A percentile compares a stretch with the other conserved stretches of the same genome.
Evolutionary conservation across 1,284 basidiomycete species (phyloP).

Genomic region (Cutaneotrichosporon cyanovorans): DNA sequence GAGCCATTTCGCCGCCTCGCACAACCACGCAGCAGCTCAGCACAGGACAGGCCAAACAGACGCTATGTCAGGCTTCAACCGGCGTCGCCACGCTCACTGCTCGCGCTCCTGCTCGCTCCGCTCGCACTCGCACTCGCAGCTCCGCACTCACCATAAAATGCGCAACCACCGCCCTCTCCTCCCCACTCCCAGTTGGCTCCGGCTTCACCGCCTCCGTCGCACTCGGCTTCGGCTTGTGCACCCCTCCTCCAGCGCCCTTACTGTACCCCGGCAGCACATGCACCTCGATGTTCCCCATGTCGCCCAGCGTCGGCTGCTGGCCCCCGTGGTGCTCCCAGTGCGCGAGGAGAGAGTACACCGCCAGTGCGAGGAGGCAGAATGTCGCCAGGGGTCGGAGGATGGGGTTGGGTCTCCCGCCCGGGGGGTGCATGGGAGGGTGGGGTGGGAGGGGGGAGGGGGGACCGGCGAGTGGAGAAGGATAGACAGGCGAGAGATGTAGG

Average conservation of each 20-base stretch:
- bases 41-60: too few relatives aligned
- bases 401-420: conserved; percentile 5
- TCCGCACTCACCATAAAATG: conserved; percentile 45
- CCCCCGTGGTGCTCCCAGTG: conserved; percentile 16
- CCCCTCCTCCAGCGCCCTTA: not conserved
- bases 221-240: too few relatives aligned
- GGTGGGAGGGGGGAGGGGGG: not conserved
- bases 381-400: conserved; percentile 10
- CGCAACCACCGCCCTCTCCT: conserved; percentile 28
- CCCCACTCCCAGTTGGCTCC: not conserved
- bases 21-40: too few relatives aligned
- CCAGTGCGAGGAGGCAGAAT: conserved; percentile 10
- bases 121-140: too few relatives aligned
- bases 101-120: too few relatives aligned
- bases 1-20: too few relatives aligned
- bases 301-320: conserved; percentile 4
- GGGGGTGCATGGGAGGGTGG: too few relatives aligned
- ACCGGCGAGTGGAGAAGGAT: too few relatives aligned
- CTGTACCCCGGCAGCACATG: too few relatives aligned
- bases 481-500: too few relatives aligned
- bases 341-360: conserved; percentile 14
- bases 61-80: too few relatives aligned
- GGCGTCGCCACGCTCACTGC: too few relatives aligned
- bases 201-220: not conserved
- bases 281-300: not conserved